Conservation (phyloP, 2,329 filamentous ascomycete genomes). For the Colletotrichum sojae region DNA sequence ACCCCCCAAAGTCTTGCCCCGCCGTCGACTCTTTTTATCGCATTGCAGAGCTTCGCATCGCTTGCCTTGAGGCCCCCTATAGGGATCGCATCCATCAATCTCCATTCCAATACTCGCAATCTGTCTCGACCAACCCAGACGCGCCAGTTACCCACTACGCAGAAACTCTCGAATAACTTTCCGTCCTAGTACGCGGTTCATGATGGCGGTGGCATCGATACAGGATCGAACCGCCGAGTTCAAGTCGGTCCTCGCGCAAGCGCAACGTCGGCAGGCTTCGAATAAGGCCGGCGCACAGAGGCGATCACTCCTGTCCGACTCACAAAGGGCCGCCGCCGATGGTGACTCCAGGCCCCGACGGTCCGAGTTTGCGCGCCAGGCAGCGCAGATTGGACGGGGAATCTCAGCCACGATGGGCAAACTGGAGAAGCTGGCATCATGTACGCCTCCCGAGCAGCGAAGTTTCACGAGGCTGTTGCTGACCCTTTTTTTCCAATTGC, state of each 20-base stretch:
- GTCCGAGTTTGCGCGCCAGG: constrained; percentile 93
- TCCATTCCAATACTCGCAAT: constrained; percentile 15
- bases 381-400: constrained; percentile 91
- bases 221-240: constrained; percentile 98
- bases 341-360: constrained; percentile 70
- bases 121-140: background rate
- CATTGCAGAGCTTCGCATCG: too few relatives aligned
- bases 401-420: constrained; percentile 96
- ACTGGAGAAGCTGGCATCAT: constrained; percentile 90
- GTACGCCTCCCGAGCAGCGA: constrained; percentile 59
- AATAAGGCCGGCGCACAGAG: constrained; percentile 85
- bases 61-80: too few relatives aligned
- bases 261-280: constrained; percentile 83
- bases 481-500: constrained; percentile 10
- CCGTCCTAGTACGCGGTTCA: constrained; percentile 36
- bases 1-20: too few relatives aligned
- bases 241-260: constrained; percentile 88
- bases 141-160: constrained; percentile 18
- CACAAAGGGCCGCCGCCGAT: constrained; percentile 76
- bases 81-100: constrained; percentile 3
- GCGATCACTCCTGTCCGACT: constrained; percentile 82
- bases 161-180: background rate
- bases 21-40: too few relatives aligned
- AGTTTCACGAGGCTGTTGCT: background rate
- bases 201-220: constrained; percentile 81